Evolutionary conservation across 1,139 yeast species (phyloP).

Genomic region (Saccharomyces pastorianus): DNA sequence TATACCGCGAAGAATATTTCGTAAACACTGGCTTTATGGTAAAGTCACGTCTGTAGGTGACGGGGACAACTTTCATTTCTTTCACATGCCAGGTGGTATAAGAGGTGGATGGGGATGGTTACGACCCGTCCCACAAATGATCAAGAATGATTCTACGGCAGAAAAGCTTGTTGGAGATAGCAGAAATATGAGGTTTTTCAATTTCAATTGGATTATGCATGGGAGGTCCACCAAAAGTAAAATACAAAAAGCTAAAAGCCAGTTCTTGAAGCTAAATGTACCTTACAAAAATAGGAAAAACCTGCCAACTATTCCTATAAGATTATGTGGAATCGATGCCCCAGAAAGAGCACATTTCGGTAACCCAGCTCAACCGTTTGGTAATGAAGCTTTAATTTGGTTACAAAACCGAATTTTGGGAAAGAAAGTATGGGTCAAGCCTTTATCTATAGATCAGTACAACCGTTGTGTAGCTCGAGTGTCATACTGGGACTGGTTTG

Average conservation of each 20-base stretch:
- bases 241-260: constrained; percentile 2
- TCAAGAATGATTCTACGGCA: constrained; percentile 5
- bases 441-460: constrained; percentile 80
- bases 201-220: neutral
- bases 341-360: constrained; percentile 96
- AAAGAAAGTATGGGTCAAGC: constrained; percentile 60
- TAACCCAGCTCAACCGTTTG: constrained; percentile 80
- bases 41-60: constrained; percentile 89
- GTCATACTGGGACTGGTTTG: constrained; percentile 50
- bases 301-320: constrained; percentile 40
- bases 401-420: constrained; percentile 57
- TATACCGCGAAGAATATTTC: constrained; percentile 36
- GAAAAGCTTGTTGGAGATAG: neutral
- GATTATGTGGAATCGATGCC: constrained; percentile 95
- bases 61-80: constrained; percentile 89
- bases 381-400: constrained; percentile 82
- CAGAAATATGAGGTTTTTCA: neutral
- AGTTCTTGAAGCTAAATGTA: constrained; percentile 30
- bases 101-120: constrained; percentile 93
- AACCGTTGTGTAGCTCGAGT: constrained; percentile 82
- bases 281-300: constrained; percentile 46
- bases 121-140: constrained; percentile 41
- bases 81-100: constrained; percentile 88
- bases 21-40: constrained; percentile 55
- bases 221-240: constrained; percentile 2